These are phyloP conservation scores for Rubroboletus satanas DNA, from an alignment of 768 basidiomycete species.

Conservation along the genomic window DNA sequence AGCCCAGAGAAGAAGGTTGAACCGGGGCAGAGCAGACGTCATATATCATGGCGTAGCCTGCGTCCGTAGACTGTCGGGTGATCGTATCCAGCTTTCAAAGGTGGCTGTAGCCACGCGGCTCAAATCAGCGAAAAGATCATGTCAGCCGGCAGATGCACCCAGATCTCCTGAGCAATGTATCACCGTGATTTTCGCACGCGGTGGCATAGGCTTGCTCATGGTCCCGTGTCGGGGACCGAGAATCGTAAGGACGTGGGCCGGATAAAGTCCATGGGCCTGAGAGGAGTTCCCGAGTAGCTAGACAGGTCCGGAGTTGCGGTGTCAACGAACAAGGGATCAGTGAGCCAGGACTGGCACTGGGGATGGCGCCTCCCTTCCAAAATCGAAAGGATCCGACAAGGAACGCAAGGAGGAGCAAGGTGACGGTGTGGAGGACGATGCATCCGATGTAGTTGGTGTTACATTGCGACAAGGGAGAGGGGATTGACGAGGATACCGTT, in stretches of 20 bases:
- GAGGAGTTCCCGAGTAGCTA: background rate
- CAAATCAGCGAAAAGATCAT: too few relatives aligned
- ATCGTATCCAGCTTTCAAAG: too few relatives aligned
- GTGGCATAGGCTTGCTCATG: background rate
- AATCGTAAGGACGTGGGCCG: background rate
- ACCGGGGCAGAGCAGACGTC: too few relatives aligned
- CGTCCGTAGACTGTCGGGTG: too few relatives aligned
- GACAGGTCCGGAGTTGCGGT: background rate
- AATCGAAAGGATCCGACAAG: background rate
- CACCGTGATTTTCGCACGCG: background rate
- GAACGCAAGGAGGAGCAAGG: background rate
- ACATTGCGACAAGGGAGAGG: background rate
- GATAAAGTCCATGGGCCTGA: background rate
- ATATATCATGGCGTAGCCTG: too few relatives aligned
- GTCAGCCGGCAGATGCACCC: too few relatives aligned
- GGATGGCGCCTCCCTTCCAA: background rate
- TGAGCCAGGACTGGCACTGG: background rate
- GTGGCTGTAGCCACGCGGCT: too few relatives aligned
- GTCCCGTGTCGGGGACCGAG: too few relatives aligned
- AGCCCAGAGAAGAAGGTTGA: background rate
- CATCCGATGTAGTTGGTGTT: background rate
- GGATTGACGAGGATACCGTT: background rate
- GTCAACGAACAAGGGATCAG: background rate
- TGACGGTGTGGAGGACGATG: background rate
- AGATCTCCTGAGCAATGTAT: background rate